Base-by-base conservation (phyloP, 148 eudicot species). In the Vaccinium myrtillus region DNA sequence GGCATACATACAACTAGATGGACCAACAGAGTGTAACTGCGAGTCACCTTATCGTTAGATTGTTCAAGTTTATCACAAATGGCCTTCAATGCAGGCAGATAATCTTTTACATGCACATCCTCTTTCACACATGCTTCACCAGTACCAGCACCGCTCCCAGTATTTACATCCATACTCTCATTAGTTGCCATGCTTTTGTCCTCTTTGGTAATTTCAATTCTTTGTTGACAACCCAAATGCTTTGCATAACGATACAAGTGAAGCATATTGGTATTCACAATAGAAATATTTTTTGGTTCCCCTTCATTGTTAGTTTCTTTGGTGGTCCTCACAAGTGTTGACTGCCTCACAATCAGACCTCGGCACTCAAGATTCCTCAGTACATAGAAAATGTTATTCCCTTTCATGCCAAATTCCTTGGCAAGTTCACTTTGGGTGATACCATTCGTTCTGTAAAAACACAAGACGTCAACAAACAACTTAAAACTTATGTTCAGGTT, bases 1-100 rank as follows among this genome's bases (percentile, higher is more conserved):
- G 21, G 21, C 76, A 50, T 25, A 36, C 23, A 82, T 82, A 50
- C 18, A 84, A 65, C 43, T 19, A 67, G 50, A 25, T 48, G 58
- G 76, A 32, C 6, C 53, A 16, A 32, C 54, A 49, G 15, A 71
- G 18, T 46, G 21, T 25, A 78, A 65, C 58, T 46, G 59, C 55
- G 82, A 86, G 89, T 83, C 51, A 95, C 99, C 96, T 97, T 93
- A 77, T 93, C 96, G 75, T 92, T 89, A 55, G 98, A 95, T 87
- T 93, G 89, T 87, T 94, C 98, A 87, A 97, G 98, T 90, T 91
- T 94, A 82, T 94, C 93, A 84, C 99, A 97, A 54, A 97, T 87
- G 69, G 95, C 95, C 87, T 93, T 92, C 63, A 97, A 39, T 46
- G 91, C 93, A 59, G 99, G 98, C 83, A 95, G 80, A 89, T 81